These are phyloP conservation scores for Thecaphora frezii DNA, from an alignment of 1,284 basidiomycete species.

Conservation along the genomic window DNA sequence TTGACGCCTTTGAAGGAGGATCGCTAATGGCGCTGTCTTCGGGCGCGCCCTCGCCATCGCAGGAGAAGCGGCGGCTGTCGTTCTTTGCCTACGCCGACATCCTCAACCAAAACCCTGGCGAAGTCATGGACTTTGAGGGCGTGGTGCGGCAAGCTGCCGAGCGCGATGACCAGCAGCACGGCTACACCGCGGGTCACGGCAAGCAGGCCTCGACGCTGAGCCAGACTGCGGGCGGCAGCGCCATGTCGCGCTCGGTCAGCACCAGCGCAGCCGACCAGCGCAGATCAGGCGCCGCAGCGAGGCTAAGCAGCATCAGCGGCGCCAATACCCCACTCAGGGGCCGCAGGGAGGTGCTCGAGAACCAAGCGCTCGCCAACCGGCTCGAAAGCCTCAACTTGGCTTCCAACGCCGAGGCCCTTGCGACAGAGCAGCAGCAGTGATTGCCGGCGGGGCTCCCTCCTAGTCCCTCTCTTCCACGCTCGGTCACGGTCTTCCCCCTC, in stretches of 20 bases:
- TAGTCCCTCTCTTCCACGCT: too few species aligned
- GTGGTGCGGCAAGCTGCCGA: slow-evolving; percentile 35
- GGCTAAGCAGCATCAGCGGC: slow-evolving; percentile 13
- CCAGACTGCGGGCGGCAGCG: slow-evolving; percentile 6
- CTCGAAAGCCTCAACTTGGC: slow-evolving; percentile 19
- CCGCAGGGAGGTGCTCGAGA: slow-evolving; percentile 26
- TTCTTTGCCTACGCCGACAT: slow-evolving; percentile 56
- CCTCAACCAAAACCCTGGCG: slow-evolving; percentile 47
- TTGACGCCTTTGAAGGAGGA: slow-evolving; percentile 18
- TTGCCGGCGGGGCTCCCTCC: too few species aligned
- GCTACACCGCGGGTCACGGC: slow-evolving; percentile 2
- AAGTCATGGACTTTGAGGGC: slow-evolving; percentile 43
- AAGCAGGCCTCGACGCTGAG: not conserved
- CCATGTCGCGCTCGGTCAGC: slow-evolving; percentile 27
- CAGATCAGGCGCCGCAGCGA: slow-evolving; percentile 4
- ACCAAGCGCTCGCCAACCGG: slow-evolving; percentile 28
- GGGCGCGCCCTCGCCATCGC: slow-evolving; percentile 26
- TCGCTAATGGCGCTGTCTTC: slow-evolving; percentile 28
- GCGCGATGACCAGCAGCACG: slow-evolving; percentile 36
- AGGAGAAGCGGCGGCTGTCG: slow-evolving; percentile 45
- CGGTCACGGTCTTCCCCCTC: too few species aligned
- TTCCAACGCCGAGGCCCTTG: too few species aligned
- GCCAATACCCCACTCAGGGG: slow-evolving; percentile 15
- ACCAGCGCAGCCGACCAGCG: slow-evolving; percentile 27
- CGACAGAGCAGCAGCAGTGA: too few species aligned